phyloP scores from a whole-genome alignment of 495 filamentous ascomycete genomes.

The Elasticomyces elasticus region DNA sequence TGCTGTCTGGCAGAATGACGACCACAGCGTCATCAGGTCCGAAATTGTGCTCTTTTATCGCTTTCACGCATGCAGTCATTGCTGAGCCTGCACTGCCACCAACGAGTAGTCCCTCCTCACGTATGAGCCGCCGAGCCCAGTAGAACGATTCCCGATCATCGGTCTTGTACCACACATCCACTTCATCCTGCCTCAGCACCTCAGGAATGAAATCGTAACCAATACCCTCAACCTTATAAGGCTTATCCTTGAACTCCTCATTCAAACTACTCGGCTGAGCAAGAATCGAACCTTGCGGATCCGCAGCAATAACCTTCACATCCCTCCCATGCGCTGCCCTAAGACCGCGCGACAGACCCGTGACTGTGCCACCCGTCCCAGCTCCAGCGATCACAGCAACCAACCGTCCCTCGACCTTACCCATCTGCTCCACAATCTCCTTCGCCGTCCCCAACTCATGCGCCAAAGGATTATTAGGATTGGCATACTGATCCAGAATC shows the following conservation, averaged over 20 bases:
- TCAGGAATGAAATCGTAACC: conserved; percentile 97
- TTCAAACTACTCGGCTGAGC: conserved; percentile 72
- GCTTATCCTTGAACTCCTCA: conserved; percentile 61
- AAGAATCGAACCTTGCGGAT: conserved; percentile 81
- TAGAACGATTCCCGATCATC: conserved; percentile 84
- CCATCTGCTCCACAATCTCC: conserved; percentile 92
- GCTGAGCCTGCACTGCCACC: conserved; percentile 93
- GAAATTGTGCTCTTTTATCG: conserved; percentile 63
- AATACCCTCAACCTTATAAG: conserved; percentile 97
- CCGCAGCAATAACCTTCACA: conserved; percentile 80
- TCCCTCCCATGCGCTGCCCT: conserved; percentile 67
- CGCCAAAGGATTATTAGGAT: conserved; percentile 81
- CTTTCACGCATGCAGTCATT: conserved; percentile 68
- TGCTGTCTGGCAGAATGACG: conserved; percentile 86
- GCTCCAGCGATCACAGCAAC: conserved; percentile 76
- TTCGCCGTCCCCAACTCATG: conserved; percentile 93
- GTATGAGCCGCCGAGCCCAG: conserved; percentile 78
- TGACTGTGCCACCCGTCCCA: conserved; percentile 92
- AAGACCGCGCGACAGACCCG: conserved; percentile 74
- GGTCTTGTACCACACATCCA: conserved; percentile 98
- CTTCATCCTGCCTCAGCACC: conserved; percentile 67
- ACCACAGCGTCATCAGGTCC: conserved; percentile 75
- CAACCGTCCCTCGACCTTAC: conserved; percentile 52
- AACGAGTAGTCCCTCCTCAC: conserved; percentile 88
- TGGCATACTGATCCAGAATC: conserved; percentile 94